Evolutionary conservation across 805 yeast species (phyloP), one percentile per base, ranked within the genome.

Genomic region (Yarrowia porcina): DNA sequence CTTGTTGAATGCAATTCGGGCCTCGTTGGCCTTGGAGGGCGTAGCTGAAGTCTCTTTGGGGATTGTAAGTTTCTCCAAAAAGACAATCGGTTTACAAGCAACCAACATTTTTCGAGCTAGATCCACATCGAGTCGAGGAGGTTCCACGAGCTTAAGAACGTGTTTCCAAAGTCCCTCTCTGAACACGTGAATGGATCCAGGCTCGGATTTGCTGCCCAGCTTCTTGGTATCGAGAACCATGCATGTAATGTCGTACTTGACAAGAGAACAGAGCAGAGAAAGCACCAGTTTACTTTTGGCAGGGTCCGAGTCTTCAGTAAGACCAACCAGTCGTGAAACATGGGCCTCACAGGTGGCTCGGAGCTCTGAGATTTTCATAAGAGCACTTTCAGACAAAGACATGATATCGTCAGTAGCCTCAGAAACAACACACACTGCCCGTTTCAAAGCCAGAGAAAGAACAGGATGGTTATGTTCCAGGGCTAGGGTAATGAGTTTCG

Each of bases 191-290:
- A 39, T 9, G 6, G 47, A 35, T 20, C 61, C 61, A 8, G 61
- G 61, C 39, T 39, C 47, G n/a, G 47, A 28, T n/a, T 21, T 39
- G 30, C 30, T 39, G 12, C 49, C 47, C 12, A 56, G 47, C 21
- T 56, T 20, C 21, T 39, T 41, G 4, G 49, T 56, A n/a, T 56
- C 61, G 13, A 32, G 21, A 27, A 39, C 49, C 61, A 56, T 56
- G 49, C 61, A 56, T 15, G 39, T 28, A 9, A 56, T 27, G 28
- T 56, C 61, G 17, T 39, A 56, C 38, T 30, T 38, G 39, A 41
- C 17, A 8, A 56, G 36, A 9, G 59, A 23, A 10, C 59, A 52
- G 23, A 56, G 49, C 4, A 41, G 21, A 6, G 38, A 27, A 12
- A 39, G 49, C 0, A 56, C 38, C 10, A 39, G 28, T 4, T 36